Percentiles rank a stretch among this genome's conserved stretches.
phyloP scores from a whole-genome alignment of 768 basidiomycete species.

The Xerocomus spinulosus region DNA sequence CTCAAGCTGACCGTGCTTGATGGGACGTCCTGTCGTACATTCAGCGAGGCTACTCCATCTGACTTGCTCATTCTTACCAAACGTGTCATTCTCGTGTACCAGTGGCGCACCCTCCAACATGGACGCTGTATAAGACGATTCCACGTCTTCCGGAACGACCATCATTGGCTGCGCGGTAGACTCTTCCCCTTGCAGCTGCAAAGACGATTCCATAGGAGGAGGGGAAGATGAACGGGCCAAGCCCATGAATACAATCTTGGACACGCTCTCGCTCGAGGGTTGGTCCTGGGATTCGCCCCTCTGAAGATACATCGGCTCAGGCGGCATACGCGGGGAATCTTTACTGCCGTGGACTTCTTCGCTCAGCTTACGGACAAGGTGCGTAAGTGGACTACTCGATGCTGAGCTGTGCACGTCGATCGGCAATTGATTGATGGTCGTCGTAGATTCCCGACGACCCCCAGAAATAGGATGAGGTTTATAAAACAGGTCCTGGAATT shows the following conservation, averaged over 20 bases:
- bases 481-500: conserved; percentile 73
- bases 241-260: conserved; percentile 18
- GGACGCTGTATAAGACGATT: conserved; percentile 23
- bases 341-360: conserved; percentile 32
- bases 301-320: conserved; percentile 8
- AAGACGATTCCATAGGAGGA: conserved; percentile 5
- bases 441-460: neutral
- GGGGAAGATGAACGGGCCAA: conserved; percentile 15
- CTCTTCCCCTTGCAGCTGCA: conserved; percentile 9
- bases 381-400: conserved; percentile 34
- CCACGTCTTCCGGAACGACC: conserved; percentile 24
- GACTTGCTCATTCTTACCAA: conserved; percentile 16
- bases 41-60: neutral
- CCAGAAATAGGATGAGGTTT: conserved; percentile 31
- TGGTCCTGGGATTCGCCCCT: conserved; percentile 6
- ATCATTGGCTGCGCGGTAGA: neutral
- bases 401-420: conserved; percentile 29
- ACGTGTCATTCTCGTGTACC: conserved; percentile 28
- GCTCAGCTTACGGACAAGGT: conserved; percentile 39
- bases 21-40: conserved; percentile 16
- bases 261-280: conserved; percentile 10
- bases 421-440: conserved; percentile 21
- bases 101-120: conserved; percentile 1
- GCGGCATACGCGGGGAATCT: conserved; percentile 8
- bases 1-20: conserved; percentile 20